These are phyloP conservation scores for Pseudotsuga menziesii DNA, from an alignment of 75 land plant genomes.

Conservation along the genomic window DNA sequence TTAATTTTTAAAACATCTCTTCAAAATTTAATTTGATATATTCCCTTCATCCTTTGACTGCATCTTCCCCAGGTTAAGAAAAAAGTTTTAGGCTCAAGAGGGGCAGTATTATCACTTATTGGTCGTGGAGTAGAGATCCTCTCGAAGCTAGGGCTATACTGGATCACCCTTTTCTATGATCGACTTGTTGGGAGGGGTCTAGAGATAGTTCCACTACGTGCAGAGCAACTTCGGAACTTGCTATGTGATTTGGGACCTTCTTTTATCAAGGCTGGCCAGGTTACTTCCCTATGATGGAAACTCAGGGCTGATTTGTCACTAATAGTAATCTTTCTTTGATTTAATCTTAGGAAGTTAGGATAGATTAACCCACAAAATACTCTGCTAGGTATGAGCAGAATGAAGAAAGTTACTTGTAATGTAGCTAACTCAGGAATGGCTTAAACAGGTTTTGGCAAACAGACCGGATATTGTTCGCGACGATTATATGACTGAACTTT, in stretches of 20 bases:
- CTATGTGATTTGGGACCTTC: slow-evolving; percentile 94
- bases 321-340: neutral
- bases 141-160: slow-evolving; percentile 81
- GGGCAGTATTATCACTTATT: slow-evolving; percentile 52
- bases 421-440: slow-evolving; percentile 10
- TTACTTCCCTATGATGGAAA: slow-evolving; percentile 12
- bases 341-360: neutral
- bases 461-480: slow-evolving; percentile 97
- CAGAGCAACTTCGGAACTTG: slow-evolving; percentile 78
- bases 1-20: neutral
- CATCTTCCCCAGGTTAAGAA: slow-evolving; percentile 57
- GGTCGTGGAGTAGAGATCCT: slow-evolving; percentile 88
- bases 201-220: slow-evolving; percentile 87
- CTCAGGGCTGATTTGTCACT: neutral
- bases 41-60: neutral
- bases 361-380: neutral
- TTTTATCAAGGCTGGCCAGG: slow-evolving; percentile 98
- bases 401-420: neutral
- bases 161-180: slow-evolving; percentile 80
- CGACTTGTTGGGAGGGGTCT: slow-evolving; percentile 79
- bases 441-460: slow-evolving; percentile 84
- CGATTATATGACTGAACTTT: slow-evolving; percentile 99
- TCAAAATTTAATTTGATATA: neutral
- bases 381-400: neutral
- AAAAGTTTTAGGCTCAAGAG: slow-evolving; percentile 75